A percentile compares a stretch with the other conserved stretches of the same genome.
phyloP scores from a whole-genome alignment of 129 eudicot species.

The Pittosporum tobira region DNA sequence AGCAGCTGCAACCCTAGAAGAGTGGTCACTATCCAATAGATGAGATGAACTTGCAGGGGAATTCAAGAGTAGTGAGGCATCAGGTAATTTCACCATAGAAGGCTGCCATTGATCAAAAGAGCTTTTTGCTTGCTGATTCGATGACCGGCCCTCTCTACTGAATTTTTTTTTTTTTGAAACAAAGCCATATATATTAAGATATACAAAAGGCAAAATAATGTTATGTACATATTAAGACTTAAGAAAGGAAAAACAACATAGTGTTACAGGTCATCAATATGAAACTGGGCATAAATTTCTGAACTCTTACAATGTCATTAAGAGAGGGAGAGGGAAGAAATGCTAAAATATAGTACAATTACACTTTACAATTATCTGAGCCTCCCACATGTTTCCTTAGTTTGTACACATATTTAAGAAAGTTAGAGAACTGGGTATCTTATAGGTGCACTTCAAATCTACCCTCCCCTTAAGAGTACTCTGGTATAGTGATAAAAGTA shows the following conservation, averaged over 20 bases:
- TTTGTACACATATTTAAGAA: too few species aligned
- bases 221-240: conserved; percentile 8
- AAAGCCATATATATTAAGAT: too few species aligned
- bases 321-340: background rate
- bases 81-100: conserved; percentile 50
- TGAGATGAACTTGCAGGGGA: conserved; percentile 45
- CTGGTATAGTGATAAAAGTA: too few species aligned
- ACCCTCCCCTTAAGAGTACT: too few species aligned
- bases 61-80: conserved; percentile 61
- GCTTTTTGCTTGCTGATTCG: conserved; percentile 23
- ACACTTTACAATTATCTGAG: background rate
- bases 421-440: too few species aligned
- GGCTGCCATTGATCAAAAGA: conserved; percentile 20
- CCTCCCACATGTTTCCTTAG: too few species aligned
- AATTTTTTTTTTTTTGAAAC: too few species aligned
- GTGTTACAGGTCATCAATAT: background rate
- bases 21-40: conserved; percentile 46
- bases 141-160: conserved; percentile 25
- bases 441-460: too few species aligned
- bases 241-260: background rate
- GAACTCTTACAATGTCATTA: background rate
- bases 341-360: background rate
- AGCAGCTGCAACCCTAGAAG: conserved; percentile 83
- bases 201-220: conserved; percentile 1
- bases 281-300: background rate